Base-by-base conservation (phyloP, 2,329 filamentous ascomycete species). In the Annulohypoxylon truncatum region DNA sequence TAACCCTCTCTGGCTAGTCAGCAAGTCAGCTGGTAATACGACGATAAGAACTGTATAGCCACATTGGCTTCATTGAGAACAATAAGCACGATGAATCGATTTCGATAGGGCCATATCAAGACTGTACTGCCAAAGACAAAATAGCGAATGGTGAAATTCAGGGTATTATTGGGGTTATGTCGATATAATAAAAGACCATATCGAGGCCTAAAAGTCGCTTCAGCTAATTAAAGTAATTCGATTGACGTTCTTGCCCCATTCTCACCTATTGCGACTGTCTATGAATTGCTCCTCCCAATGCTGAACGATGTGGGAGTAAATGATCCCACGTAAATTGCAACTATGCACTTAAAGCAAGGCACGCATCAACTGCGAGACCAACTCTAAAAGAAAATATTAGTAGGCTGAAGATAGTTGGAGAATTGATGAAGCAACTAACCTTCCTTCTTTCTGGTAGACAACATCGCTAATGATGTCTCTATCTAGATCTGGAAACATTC, bases 401-500 rank as follows among this genome's bases (percentile, higher is more conserved):
- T 15, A 50, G 18, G 28, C 10, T 10, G 22, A n/a, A 51, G 6
- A 29, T 54, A 52, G 66, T 47, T 64, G 33, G 38, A n/a, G 18
- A 61, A 24, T n/a, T 33, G 35, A 38, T 9, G 59, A 46, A 18
- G 20, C 40, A 28, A 87, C 92, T 82, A 79, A 95, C 93, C 93
- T 89, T 77, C 96, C 96, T 79, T 97, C 91, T 81, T 99, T 97
- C 82, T 96, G 89, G 77, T 95, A 90, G 24, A 99, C 96, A 40
- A 99, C 96, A 81, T 99, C 96, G 74, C 94, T 94, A 76, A 99
- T 98, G 35, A 99, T 87, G 51, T 99, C 96, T 74, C 89, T 89
- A 78, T 99, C 96, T 53, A 99, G 83, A 76, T 96, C 94, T 0
- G 96, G 96, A 78, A 99, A 99, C 96, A 99, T 99, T 73, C 93